A percentile compares a stretch with the other conserved stretches of the same genome.
phyloP scores from a whole-genome alignment of 148 eudicot genomes.

The Linanthus parryae region DNA sequence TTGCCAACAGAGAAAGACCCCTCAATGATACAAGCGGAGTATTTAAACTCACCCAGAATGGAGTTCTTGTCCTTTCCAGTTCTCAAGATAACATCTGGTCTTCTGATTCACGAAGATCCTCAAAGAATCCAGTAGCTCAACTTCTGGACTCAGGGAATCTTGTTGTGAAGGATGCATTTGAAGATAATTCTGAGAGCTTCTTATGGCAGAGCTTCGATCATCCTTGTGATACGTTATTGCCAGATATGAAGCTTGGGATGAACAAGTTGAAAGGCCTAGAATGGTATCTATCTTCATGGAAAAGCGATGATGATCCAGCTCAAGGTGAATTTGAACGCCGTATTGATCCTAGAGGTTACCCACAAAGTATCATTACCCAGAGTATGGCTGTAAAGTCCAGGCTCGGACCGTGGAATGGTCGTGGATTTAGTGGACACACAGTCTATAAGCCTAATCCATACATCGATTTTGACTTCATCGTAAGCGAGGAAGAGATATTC shows the following conservation, averaged over 20 bases:
- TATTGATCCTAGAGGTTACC: conserved; percentile 13
- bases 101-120: conserved; percentile 7
- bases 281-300: conserved; percentile 12
- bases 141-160: conserved; percentile 33
- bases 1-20: conserved; percentile 13
- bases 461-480: not conserved
- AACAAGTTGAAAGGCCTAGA: conserved; percentile 1
- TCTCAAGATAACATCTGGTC: conserved; percentile 2
- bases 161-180: conserved; percentile 15
- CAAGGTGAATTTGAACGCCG: not conserved
- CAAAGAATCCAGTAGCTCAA: conserved; percentile 19
- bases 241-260: conserved; percentile 31
- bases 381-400: not conserved
- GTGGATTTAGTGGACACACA: conserved; percentile 6
- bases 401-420: conserved; percentile 17
- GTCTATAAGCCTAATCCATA: not conserved
- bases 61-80: conserved; percentile 2
- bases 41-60: not conserved
- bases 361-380: not conserved
- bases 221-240: conserved; percentile 20
- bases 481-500: not conserved
- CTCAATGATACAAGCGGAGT: conserved; percentile 1
- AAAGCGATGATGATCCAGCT: conserved; percentile 13
- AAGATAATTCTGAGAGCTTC: conserved; percentile 6
- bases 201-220: conserved; percentile 37